Conservation (phyloP, 2,329 filamentous ascomycete genomes). For the Karstenula rhodostoma region DNA sequence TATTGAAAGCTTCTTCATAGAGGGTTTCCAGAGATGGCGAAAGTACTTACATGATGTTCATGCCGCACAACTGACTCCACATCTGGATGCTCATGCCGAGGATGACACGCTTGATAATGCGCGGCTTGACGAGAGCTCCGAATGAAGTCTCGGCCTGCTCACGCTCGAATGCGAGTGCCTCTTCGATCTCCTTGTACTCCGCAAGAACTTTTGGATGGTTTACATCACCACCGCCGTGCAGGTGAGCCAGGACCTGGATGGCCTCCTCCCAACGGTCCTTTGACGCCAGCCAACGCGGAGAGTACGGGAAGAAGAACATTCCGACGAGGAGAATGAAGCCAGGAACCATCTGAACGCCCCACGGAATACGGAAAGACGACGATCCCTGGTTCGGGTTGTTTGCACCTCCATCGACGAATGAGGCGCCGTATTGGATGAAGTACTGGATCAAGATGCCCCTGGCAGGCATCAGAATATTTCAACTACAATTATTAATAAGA, state of each 20-base stretch:
- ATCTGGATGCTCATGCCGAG: conserved; percentile 67
- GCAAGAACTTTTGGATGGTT: conserved; percentile 68
- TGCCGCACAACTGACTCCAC: conserved; percentile 68
- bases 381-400: conserved; percentile 54
- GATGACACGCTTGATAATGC: conserved; percentile 64
- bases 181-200: conserved; percentile 68
- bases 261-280: conserved; percentile 74
- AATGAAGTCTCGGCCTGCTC: conserved; percentile 61
- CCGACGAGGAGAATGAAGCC: conserved; percentile 49
- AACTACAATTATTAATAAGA: too few relatives aligned
- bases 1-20: neutral
- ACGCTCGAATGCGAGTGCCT: conserved; percentile 63
- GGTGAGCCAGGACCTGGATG: conserved; percentile 59
- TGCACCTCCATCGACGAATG: conserved; percentile 59
- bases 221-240: conserved; percentile 66
- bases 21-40: neutral
- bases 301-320: conserved; percentile 56
- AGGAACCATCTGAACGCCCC: conserved; percentile 54
- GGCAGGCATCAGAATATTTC: conserved; percentile 9
- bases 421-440: conserved; percentile 71
- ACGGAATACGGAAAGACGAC: conserved; percentile 52
- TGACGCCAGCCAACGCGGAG: conserved; percentile 74
- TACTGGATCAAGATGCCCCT: conserved; percentile 71
- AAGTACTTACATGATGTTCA: conserved; percentile 61
- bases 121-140: conserved; percentile 58